phyloP scores from a whole-genome alignment of 495 filamentous ascomycete species.

The Friedmanniomyces simplex region DNA sequence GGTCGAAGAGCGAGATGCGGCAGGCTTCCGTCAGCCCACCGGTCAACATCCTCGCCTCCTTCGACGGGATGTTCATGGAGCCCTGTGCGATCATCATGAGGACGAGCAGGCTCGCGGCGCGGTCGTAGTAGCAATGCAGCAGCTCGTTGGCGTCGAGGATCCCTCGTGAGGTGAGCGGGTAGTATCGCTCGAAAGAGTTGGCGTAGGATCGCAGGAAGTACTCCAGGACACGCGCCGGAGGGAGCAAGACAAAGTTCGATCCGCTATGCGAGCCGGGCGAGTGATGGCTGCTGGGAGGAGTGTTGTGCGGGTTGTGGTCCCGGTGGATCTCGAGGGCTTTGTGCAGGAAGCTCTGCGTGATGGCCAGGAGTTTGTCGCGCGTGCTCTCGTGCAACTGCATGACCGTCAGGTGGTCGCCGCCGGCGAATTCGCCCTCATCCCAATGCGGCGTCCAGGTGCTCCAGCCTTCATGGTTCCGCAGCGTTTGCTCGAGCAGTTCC shows the following conservation, averaged over 20 bases:
- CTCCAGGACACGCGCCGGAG: constrained; percentile 48
- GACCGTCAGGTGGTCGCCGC: constrained; percentile 38
- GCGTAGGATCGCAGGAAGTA: constrained; percentile 51
- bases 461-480: constrained; percentile 33
- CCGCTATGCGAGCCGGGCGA: constrained; percentile 33
- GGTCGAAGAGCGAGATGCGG: constrained; percentile 54
- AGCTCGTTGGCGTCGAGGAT: constrained; percentile 50
- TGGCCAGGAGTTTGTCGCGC: constrained; percentile 53
- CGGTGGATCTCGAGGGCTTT: constrained; percentile 52
- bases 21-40: constrained; percentile 54
- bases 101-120: constrained; percentile 47
- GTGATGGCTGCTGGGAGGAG: constrained; percentile 16
- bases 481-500: constrained; percentile 44
- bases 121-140: constrained; percentile 42
- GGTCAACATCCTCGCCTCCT: constrained; percentile 48
- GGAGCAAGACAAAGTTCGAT: constrained; percentile 48
- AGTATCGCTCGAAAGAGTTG: constrained; percentile 48
- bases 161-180: constrained; percentile 41
- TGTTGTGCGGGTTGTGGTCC: constrained; percentile 28
- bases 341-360: constrained; percentile 52
- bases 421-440: constrained; percentile 40
- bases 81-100: constrained; percentile 58
- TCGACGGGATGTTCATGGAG: constrained; percentile 45
- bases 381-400: constrained; percentile 34
- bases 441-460: constrained; percentile 37